Evolutionary conservation across 2,329 filamentous ascomycete genomes (phyloP), one percentile per base, ranked within the genome.

Genomic region (Fusarium zealandicum): DNA sequence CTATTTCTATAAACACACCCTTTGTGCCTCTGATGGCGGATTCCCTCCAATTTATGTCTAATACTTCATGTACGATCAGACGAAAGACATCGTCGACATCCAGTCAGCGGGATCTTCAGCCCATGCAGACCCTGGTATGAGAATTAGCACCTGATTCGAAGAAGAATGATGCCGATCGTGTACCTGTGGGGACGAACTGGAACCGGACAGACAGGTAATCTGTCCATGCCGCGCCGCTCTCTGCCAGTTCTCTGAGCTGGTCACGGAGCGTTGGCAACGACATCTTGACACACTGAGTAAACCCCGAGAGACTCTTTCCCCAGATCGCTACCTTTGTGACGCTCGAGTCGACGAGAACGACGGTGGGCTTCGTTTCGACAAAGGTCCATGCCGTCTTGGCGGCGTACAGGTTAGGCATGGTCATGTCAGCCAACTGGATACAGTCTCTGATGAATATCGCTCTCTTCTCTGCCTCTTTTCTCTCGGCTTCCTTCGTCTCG

Each of bases 171-270:
- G 28, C 28, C 12, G 13, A 31, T n/a, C 28, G 6, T 9, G 8
- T 31, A 31, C 28, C 28, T 6, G 13, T 13, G 11, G 4, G 5
- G 28, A 9, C 5, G 12, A 56, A 63, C 7, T 32, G 16, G 9
- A 56, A 61, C n/a, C 46, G 31, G 9, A 61, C 14, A 0, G 39
- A 43, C 11, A 56, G 50, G 3, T 56, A 49, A 0, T 59, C 59
- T 6, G 28, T 9, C 39, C 36, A 59, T 12, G 42, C 30, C 3
- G 59, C 50, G 10, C 50, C 59, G 11, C 50, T 59, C 13, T 56
- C 42, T 0, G 54, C 59, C 35, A 63, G 30, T 16, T 61, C 54
- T 12, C 20, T 16, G n/a, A 61, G 16, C 5, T 35, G 31, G 11
- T 31, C 38, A 11, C 31, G 33, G 6, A 61, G 18, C 1, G 39